Conservation (phyloP, 1,284 basidiomycete species). For the Neonothopanus nambi region DNA sequence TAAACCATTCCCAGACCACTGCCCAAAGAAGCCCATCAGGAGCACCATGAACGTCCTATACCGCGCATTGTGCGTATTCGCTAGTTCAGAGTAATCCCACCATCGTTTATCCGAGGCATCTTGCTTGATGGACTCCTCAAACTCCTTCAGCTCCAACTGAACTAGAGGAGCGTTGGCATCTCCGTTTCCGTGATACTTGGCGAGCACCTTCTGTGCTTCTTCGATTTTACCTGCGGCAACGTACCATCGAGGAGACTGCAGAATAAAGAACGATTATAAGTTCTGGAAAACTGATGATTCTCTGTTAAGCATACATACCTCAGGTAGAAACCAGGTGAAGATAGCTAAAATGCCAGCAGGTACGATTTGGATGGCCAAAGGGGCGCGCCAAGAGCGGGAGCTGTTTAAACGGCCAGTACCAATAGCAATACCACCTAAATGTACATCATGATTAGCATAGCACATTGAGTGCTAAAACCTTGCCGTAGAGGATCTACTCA, state of each 20-base stretch:
- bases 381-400: constrained; percentile 48
- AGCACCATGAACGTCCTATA: constrained; percentile 50
- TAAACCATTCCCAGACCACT: constrained; percentile 51
- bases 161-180: constrained; percentile 48
- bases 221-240: constrained; percentile 52
- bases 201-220: constrained; percentile 47
- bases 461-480: neutral
- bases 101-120: constrained; percentile 64
- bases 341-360: constrained; percentile 47
- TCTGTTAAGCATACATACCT: constrained; percentile 31
- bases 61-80: constrained; percentile 45
- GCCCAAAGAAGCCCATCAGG: constrained; percentile 55
- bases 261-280: neutral
- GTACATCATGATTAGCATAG: constrained; percentile 15
- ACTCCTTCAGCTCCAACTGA: constrained; percentile 57
- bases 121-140: constrained; percentile 50
- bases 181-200: constrained; percentile 54
- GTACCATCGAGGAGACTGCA: constrained; percentile 55
- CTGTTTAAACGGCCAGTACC: constrained; percentile 42
- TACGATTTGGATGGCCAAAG: constrained; percentile 52
- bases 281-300: neutral
- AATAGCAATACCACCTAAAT: constrained; percentile 43
- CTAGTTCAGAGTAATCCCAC: constrained; percentile 54
- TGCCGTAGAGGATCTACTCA: constrained; percentile 17
- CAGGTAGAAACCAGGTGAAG: constrained; percentile 46